A percentile compares a stretch with the other conserved stretches of the same genome.
These are phyloP conservation scores for Boeremia lycopersici DNA, from an alignment of 2,329 filamentous ascomycete genomes.

Conservation along the genomic window DNA sequence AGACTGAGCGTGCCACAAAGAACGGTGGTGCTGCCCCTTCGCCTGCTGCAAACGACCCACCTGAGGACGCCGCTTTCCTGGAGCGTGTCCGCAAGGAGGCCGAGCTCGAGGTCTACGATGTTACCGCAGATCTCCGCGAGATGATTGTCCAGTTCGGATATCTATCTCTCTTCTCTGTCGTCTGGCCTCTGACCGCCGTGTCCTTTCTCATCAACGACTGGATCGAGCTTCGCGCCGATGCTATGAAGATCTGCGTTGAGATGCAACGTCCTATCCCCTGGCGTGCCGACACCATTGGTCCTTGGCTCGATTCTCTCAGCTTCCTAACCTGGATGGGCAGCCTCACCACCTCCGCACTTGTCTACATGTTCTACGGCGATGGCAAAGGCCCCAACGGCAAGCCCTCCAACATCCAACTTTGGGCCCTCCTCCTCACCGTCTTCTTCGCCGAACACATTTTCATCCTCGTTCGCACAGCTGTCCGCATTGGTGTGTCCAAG, in stretches of 20 bases:
- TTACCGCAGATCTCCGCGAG: slow-evolving; percentile 87
- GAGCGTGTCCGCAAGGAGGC: slow-evolving; percentile 81
- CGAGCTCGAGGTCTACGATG: slow-evolving; percentile 82
- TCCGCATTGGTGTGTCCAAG: slow-evolving; percentile 75
- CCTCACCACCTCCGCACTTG: slow-evolving; percentile 82
- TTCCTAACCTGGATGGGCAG: slow-evolving; percentile 96
- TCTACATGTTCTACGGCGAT: slow-evolving; percentile 83
- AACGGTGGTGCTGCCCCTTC: slow-evolving; percentile 60
- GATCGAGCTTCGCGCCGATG: slow-evolving; percentile 91
- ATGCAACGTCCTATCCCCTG: slow-evolving; percentile 89
- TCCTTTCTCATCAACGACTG: slow-evolving; percentile 96
- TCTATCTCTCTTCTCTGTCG: slow-evolving; percentile 85
- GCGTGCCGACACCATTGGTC: slow-evolving; percentile 91
- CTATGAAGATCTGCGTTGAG: slow-evolving; percentile 89
- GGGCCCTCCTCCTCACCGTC: slow-evolving; percentile 81
- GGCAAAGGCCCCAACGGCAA: slow-evolving; percentile 68
- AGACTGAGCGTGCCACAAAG: slow-evolving; percentile 63
- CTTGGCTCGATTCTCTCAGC: slow-evolving; percentile 83
- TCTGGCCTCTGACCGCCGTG: slow-evolving; percentile 91
- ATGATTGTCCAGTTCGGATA: slow-evolving; percentile 70
- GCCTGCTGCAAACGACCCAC: slow-evolving; percentile 64
- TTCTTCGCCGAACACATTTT: slow-evolving; percentile 90
- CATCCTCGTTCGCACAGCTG: slow-evolving; percentile 74
- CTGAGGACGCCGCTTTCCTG: slow-evolving; percentile 82
- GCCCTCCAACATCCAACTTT: slow-evolving; percentile 73